A percentile compares a stretch with the other conserved stretches of the same genome.
Conservation (phyloP, 2,329 filamentous ascomycete genomes). For the Aureobasidium sp. region DNA sequence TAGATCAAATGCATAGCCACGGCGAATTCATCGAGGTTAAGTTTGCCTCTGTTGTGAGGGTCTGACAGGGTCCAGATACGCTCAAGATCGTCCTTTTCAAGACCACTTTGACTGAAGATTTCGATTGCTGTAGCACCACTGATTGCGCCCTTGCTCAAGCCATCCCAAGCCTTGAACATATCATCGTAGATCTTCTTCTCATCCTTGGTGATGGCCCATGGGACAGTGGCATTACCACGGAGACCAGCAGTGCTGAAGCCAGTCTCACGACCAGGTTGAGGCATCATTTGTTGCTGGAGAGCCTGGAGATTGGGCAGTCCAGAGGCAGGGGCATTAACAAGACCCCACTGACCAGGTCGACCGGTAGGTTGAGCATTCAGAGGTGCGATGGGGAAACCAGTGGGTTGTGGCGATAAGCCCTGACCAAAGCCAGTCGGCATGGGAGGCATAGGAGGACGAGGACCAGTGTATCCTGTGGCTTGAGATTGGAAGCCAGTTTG, state of each 20-base stretch:
- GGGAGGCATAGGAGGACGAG: constrained; percentile 69
- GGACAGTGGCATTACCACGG: constrained; percentile 88
- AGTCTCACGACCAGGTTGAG: constrained; percentile 82
- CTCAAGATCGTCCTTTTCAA: constrained; percentile 85
- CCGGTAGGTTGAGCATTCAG: constrained; percentile 94
- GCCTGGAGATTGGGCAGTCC: constrained; percentile 92
- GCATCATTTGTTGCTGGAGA: constrained; percentile 92
- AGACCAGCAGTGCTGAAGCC: constrained; percentile 82
- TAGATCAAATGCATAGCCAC: constrained; percentile 99
- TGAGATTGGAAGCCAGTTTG: constrained; percentile 52
- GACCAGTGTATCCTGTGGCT: constrained; percentile 72
- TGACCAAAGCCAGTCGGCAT: constrained; percentile 73
- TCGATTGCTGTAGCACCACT: constrained; percentile 89
- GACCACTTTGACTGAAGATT: constrained; percentile 91
- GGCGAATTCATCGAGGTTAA: constrained; percentile 95
- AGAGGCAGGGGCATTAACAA: constrained; percentile 85
- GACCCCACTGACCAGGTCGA: constrained; percentile 90
- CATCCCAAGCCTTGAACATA: constrained; percentile 94
- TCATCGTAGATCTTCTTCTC: constrained; percentile 96
- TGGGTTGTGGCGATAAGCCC: constrained; percentile 53
- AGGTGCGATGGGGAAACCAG: constrained; percentile 54
- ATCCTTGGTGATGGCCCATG: constrained; percentile 97
- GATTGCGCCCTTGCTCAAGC: constrained; percentile 85
- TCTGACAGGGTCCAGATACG: constrained; percentile 92
- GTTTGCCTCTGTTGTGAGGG: constrained; percentile 83